Conservation (phyloP, 208 protist species). For the Crithidia expoeki region DNA sequence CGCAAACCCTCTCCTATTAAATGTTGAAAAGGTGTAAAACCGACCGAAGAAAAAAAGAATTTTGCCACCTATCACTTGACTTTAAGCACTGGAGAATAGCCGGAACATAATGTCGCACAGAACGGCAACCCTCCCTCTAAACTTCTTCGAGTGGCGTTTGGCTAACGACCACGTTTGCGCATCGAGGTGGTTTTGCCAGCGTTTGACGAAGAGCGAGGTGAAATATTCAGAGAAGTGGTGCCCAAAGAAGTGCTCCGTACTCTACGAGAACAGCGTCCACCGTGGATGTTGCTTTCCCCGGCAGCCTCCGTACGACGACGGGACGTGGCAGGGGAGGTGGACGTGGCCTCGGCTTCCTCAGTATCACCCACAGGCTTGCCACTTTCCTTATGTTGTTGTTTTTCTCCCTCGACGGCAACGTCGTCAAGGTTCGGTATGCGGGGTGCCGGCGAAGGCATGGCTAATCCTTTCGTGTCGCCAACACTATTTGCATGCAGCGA, state of each 20-base stretch:
- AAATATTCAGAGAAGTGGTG: not conserved
- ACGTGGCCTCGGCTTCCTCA: not conserved
- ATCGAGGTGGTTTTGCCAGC: not conserved
- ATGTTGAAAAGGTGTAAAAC: too few species aligned
- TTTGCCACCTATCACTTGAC: too few species aligned
- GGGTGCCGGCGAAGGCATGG: slow-evolving; percentile 13
- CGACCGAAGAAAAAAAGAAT: too few species aligned
- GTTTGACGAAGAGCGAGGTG: not conserved
- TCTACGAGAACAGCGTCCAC: not conserved
- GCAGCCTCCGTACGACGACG: not conserved
- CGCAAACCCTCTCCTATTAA: too few species aligned
- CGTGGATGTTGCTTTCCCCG: not conserved
- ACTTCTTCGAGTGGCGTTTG: too few species aligned
- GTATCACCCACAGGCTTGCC: not conserved
- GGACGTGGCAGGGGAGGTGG: not conserved
- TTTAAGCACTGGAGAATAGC: too few species aligned
- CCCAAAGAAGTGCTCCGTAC: not conserved
- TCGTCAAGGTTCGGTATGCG: slow-evolving; percentile 8
- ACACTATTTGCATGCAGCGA: not conserved
- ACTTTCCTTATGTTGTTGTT: not conserved
- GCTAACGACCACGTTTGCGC: not conserved
- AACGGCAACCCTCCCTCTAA: too few species aligned
- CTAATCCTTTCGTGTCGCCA: not conserved
- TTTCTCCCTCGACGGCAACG: not conserved
- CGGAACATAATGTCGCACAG: too few species aligned